Base-by-base conservation (phyloP, 2,329 filamentous ascomycete genomes). In the Xylaria sp. region DNA sequence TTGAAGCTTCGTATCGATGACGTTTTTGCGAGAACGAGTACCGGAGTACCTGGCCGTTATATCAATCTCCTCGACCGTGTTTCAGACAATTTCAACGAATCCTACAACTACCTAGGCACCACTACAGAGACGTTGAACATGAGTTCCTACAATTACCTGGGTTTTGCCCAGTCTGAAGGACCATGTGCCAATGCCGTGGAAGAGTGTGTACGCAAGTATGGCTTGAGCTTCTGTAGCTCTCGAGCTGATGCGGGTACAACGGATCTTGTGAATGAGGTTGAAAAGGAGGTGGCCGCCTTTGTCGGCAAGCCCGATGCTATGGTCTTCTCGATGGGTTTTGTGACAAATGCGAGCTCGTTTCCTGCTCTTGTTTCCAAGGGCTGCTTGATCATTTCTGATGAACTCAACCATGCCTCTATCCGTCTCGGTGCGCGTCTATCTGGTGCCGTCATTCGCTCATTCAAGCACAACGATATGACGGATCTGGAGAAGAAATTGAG, bases 101-200 rank as follows among this genome's bases (percentile, higher is more conserved):
- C 92, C 67, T 99, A 97, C 84, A 89, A 92, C 79, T 90, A 94
- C 80, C 94, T 93, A 1, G 96, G 96, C 66, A 97, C 93, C 57
- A 91, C 89, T 67, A 98, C 95, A 1, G 93, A 99, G 81, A 98
- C 96, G 0, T 85, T 99, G 76, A 99, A 99, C 83, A 92, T 99
- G 91, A 97, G 95, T 84, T 99, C 96, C 1, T 99, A 99, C 87
- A 99, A 99, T 82, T 99, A 99, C 79, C 92, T 99, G 28, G 96
- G 96, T 51, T 99, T 99, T 77, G 96, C 96, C 60, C 96, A 99
- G 80, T 97, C 96, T 0, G 94, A 98, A 73, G 96, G 96, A 11
- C 95, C 96, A 48, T 99, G 96, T 78, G 96, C 96, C 56, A 95
- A 98, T 79, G 91, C 93, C 15, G 93, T 95, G 4, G 96, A 99